Evolutionary conservation across 2,329 filamentous ascomycete genomes (phyloP).

Genomic region (Aspergillus sp.): DNA sequence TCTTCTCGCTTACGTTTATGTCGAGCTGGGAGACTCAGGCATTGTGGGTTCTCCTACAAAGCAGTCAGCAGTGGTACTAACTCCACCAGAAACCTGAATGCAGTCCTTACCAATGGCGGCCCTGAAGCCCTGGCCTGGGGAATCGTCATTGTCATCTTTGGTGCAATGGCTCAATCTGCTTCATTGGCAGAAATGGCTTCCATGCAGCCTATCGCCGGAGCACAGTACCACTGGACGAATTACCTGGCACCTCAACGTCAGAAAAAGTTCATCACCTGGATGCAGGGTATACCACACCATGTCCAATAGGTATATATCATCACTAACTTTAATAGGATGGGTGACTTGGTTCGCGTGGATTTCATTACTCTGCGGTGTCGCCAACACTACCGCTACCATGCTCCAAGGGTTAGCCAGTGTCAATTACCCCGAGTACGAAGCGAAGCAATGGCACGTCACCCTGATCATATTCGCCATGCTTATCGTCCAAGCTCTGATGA

Average conservation of each 20-base stretch:
- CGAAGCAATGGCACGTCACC: constrained; percentile 38
- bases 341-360: constrained; percentile 44
- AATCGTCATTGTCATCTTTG: constrained; percentile 21
- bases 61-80: not conserved
- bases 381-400: constrained; percentile 34
- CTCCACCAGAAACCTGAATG: not conserved
- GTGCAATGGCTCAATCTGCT: constrained; percentile 20
- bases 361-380: constrained; percentile 30
- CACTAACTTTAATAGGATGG: constrained; percentile 29
- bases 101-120: constrained; percentile 19
- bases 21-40: constrained; percentile 5
- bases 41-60: not conserved
- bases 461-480: constrained; percentile 39
- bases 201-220: constrained; percentile 41
- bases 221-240: constrained; percentile 45
- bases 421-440: constrained; percentile 31
- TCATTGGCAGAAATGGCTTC: constrained; percentile 42
- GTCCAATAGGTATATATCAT: constrained; percentile 4
- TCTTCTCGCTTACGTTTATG: constrained; percentile 6
- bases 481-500: constrained; percentile 10
- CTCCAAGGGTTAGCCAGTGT: constrained; percentile 32
- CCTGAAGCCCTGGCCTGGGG: constrained; percentile 26
- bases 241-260: constrained; percentile 28
- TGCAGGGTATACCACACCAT: constrained; percentile 24
- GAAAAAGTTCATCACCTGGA: constrained; percentile 31